Percentiles rank a stretch among this genome's conserved stretches.
Conservation (phyloP, 2,329 filamentous ascomycete genomes). For the Dendryphion nanum region DNA sequence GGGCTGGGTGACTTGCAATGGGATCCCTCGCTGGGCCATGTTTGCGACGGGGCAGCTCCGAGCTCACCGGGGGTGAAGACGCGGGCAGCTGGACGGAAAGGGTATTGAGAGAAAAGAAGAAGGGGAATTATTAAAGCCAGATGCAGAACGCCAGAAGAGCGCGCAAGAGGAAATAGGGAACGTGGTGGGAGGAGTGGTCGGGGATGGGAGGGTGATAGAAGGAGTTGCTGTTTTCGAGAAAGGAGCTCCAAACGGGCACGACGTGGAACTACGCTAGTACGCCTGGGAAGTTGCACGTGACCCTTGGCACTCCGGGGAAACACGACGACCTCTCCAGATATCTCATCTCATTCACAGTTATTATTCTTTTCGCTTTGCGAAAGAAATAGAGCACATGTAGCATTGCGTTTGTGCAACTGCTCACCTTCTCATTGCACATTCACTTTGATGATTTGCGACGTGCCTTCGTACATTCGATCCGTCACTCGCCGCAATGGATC, state of each 20-base stretch:
- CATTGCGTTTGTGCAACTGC: too few species aligned
- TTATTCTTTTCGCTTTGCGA: too few species aligned
- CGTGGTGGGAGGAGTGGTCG: slow-evolving; percentile 24
- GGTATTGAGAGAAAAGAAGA: slow-evolving; percentile 34
- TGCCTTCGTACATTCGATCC: too few species aligned
- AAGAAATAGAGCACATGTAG: too few species aligned
- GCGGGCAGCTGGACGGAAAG: slow-evolving; percentile 26
- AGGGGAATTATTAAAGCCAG: slow-evolving; percentile 37
- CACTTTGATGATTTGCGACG: too few species aligned
- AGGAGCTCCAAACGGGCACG: slow-evolving; percentile 3
- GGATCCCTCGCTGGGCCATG: slow-evolving; percentile 78
- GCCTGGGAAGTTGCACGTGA: too few species aligned
- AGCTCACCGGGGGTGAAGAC: slow-evolving; percentile 36
- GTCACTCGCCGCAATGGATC: too few species aligned
- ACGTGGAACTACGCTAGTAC: slow-evolving; percentile 3
- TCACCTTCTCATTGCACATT: too few species aligned
- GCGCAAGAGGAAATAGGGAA: slow-evolving; percentile 39
- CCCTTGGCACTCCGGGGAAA: too few species aligned
- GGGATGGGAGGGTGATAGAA: slow-evolving; percentile 15
- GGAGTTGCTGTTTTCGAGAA: slow-evolving; percentile 21
- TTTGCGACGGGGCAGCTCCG: slow-evolving; percentile 41
- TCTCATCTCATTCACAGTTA: too few species aligned
- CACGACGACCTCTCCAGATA: too few species aligned
- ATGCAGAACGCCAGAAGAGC: slow-evolving; percentile 37
- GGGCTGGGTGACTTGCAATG: slow-evolving; percentile 76